Evolutionary conservation across 768 basidiomycete species (phyloP), one percentile per base, ranked within the genome.

Genomic region (Stropharia rugosoannulata): DNA sequence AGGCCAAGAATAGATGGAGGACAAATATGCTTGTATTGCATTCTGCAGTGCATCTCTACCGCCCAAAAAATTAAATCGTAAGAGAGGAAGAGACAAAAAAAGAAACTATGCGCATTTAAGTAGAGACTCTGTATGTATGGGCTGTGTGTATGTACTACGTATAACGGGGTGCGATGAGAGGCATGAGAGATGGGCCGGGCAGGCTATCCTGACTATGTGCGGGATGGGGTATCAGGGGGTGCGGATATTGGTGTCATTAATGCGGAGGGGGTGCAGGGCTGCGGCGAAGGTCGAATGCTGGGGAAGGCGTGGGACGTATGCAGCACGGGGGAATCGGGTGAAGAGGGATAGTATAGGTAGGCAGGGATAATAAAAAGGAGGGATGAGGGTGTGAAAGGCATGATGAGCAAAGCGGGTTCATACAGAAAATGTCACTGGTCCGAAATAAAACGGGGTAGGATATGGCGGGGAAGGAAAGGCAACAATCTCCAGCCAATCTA

Each of bases 41-140:
- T 19, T n/a, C 6, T 19, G 15, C 40, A 39, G 38, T 5, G 15
- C 15, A 19, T 12, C n/a, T 18, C 39, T 19, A 41, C n/a, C n/a
- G 12, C 6, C 6, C 40, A n/a, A 15, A 15, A 41, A 41, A 41
- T 10, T 10, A 2, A 41, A n/a, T 6, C 12, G 15, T 19, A 15
- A 41, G 18, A 41, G 15, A n/a, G 39, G 11, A n/a, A n/a, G 22
- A 46, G 45, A n/a, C 22, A 25, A 46, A 46, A n/a, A 46, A 15
- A n/a, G 25, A 46, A 46, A 10, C 12, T 46, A 46, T 46, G 45
- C 45, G 45, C 45, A 46, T 46, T 46, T 46, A 46, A 27, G 45
- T 46, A 27, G 45, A 22, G 16, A 43, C 9, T 50, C 35, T 50
- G 49, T 50, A 50, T 50, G 48, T 49, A 50, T 50, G 22, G 25